Evolutionary conservation across 805 yeast species (phyloP), one percentile per base, ranked within the genome.

Genomic region (Naumovozyma castellii): DNA sequence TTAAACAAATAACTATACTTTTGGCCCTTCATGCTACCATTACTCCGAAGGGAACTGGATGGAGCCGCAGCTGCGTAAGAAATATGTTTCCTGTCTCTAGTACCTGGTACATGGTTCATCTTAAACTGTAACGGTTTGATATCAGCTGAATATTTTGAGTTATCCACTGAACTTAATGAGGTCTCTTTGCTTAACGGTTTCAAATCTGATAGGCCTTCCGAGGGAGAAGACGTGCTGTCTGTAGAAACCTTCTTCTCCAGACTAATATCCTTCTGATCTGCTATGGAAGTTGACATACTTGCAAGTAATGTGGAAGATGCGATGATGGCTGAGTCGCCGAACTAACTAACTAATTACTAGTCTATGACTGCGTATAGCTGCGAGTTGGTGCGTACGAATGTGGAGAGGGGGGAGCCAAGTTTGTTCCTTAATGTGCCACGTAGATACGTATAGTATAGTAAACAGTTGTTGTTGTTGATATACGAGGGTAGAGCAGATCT

Each of bases 111-210:
- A n/a, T n/a, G n/a, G n/a, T 34, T 35, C 42, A 49, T 55, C 32
- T 49, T 53, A 32, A 56, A 55, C 36, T 43, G 44, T 17, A 56
- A 35, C 2, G 61, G 61, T 30, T 46, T 46, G 5, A 53, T 44
- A 39, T 48, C 53, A 3, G 58, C 51, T 5, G 52, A 46, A 37
- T 43, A 50, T 20, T 41, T 46, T n/a, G 34, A 5, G 18, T 37
- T 41, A 13, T 31, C 9, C 10, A 22, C 10, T 22, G n/a, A n/a
- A n/a, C n/a, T n/a, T n/a, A n/a, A n/a, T n/a, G 27, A 22, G 10
- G 27, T 6, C 10, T 22, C 27, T 22, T 22, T 22, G 10, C 27
- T 22, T 22, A 22, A 22, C 10, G 27, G 27, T 22, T 10, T 22
- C 10, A 10, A 22, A 10, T 22, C 27, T 6, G 27, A 22, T 6